Evolutionary conservation across 164 flowering plant species (phyloP).

Genomic region (Platanus orientalis): DNA sequence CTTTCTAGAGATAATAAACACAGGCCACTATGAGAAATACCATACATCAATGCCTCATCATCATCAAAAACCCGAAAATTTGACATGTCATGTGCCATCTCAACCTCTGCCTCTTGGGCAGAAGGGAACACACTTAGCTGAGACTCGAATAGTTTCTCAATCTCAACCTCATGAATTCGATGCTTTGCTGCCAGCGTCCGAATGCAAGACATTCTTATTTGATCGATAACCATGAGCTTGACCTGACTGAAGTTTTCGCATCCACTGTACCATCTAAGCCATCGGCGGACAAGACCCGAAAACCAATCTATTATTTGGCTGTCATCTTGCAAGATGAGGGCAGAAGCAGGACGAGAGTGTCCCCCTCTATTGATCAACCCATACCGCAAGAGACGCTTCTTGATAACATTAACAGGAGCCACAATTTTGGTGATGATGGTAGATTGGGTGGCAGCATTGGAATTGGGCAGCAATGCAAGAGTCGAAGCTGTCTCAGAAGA

Average conservation of each 20-base stretch:
- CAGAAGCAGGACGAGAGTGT: conserved; percentile 40
- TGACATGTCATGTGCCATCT: conserved; percentile 25
- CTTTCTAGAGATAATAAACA: conserved; percentile 72
- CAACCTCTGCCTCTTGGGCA: conserved; percentile 47
- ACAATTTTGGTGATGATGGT: conserved; percentile 28
- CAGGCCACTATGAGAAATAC: conserved; percentile 60
- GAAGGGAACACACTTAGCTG: conserved; percentile 63
- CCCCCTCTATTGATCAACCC: conserved; percentile 57
- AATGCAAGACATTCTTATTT: conserved; percentile 72
- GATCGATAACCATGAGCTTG: conserved; percentile 44
- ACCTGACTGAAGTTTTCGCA: conserved; percentile 56
- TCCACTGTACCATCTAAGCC: conserved; percentile 67
- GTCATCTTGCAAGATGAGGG: conserved; percentile 62
- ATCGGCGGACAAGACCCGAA: conserved; percentile 62
- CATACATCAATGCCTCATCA: conserved; percentile 63
- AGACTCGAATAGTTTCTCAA: conserved; percentile 60
- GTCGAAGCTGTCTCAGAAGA: conserved; percentile 62
- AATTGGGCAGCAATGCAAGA: conserved; percentile 44
- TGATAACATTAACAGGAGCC: conserved; percentile 55
- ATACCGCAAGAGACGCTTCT: conserved; percentile 63
- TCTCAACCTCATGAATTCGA: conserved; percentile 52
- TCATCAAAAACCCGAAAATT: conserved; percentile 26
- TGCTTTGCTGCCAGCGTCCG: conserved; percentile 83
- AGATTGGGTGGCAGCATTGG: conserved; percentile 22
- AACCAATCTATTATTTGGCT: conserved; percentile 74